phyloP scores from a whole-genome alignment of 371 early-diverging fungal genomes.

The Parasitella parasitica region DNA sequence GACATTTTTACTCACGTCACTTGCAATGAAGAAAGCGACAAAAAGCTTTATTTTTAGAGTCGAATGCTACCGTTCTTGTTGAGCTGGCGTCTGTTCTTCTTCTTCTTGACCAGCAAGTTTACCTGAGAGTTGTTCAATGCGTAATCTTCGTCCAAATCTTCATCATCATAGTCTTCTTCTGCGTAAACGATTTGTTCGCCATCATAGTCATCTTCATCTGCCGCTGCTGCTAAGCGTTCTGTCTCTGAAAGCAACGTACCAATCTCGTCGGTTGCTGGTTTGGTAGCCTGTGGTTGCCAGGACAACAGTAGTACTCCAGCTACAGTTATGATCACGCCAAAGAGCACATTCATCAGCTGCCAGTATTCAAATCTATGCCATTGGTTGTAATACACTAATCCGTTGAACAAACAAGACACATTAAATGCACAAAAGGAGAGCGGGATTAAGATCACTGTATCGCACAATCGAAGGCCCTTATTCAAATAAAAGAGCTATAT shows the following conservation, averaged over 20 bases:
- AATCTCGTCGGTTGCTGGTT: background rate
- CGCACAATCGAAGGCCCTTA: conserved; percentile 70
- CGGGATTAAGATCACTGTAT: conserved; percentile 74
- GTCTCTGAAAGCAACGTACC: background rate
- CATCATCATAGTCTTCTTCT: background rate
- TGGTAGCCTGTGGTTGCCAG: conserved; percentile 34
- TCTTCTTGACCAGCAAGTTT: conserved; percentile 4
- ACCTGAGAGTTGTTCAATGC: background rate
- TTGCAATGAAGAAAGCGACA: background rate
- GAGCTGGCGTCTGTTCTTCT: background rate
- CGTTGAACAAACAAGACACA: conserved; percentile 73
- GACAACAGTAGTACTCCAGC: conserved; percentile 63
- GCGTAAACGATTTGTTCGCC: background rate
- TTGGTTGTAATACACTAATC: conserved; percentile 78
- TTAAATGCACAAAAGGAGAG: conserved; percentile 76
- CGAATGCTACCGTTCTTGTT: background rate
- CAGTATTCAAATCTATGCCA: conserved; percentile 59
- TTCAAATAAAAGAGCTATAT: conserved; percentile 72
- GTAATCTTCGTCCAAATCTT: background rate
- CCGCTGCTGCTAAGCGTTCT: background rate
- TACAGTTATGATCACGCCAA: conserved; percentile 61
- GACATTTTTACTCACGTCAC: conserved; percentile 2
- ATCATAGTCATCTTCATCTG: background rate
- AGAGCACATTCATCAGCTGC: conserved; percentile 62
- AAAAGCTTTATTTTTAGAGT: background rate